phyloP scores from a whole-genome alignment of 2,329 filamentous ascomycete genomes.

The Cercospora sp. region DNA sequence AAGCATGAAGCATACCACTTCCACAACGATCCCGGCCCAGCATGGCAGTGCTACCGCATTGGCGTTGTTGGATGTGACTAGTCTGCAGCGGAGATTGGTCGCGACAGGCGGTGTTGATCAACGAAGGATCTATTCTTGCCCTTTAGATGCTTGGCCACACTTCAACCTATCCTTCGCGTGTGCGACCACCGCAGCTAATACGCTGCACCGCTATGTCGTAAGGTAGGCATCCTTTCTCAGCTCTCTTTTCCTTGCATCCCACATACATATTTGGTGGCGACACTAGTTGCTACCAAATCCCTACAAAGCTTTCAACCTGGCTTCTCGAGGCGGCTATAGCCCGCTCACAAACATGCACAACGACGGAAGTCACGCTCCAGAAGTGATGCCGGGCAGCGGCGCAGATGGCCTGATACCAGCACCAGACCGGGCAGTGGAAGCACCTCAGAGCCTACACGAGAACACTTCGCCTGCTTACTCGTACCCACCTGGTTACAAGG shows the following conservation, averaged over 20 bases:
- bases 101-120: background rate
- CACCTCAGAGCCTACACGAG: background rate
- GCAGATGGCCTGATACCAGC: slow-evolving; percentile 12
- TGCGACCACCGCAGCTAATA: background rate
- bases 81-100: slow-evolving; percentile 2
- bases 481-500: background rate
- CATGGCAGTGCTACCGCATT: background rate
- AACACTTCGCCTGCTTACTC: background rate
- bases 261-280: background rate
- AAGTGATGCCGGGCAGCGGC: slow-evolving; percentile 11
- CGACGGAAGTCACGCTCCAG: slow-evolving; percentile 6
- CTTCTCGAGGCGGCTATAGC: slow-evolving; percentile 1
- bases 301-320: background rate
- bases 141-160: background rate
- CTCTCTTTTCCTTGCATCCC: background rate
- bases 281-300: background rate
- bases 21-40: background rate
- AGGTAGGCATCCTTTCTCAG: background rate
- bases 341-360: background rate
- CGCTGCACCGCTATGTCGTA: background rate
- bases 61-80: slow-evolving; percentile 5
- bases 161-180: background rate
- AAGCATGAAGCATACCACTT: background rate
- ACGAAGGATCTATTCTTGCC: background rate
- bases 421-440: background rate